phyloP scores from a whole-genome alignment of 2,329 filamentous ascomycete genomes.

The Fusarium coicis region DNA sequence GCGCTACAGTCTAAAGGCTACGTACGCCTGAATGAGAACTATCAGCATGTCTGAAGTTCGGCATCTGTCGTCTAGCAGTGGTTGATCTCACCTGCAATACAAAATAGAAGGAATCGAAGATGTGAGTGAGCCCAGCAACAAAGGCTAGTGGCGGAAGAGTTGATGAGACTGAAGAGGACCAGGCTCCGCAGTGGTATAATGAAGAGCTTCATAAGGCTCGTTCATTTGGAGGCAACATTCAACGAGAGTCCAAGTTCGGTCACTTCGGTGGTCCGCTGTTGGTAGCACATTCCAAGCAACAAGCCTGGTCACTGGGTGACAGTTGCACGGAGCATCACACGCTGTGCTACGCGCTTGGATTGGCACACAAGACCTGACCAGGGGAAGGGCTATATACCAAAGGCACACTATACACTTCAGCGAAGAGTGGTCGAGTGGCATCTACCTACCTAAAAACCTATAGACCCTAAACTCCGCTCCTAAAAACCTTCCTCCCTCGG shows the following conservation, averaged over 20 bases:
- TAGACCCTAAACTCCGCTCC: not conserved
- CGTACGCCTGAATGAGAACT: accelerated
- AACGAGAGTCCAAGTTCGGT: not conserved
- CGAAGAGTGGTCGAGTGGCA: slow-evolving; percentile 24
- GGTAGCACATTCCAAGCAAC: too few relatives aligned
- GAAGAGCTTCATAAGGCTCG: accelerated
- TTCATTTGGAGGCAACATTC: too few relatives aligned
- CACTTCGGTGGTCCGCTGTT: not conserved
- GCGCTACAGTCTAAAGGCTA: accelerated
- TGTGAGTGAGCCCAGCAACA: accelerated
- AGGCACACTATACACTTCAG: not conserved
- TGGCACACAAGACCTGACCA: too few relatives aligned
- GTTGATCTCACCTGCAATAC: not conserved
- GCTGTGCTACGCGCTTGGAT: too few relatives aligned
- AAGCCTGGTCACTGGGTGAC: not conserved
- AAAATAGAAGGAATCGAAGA: too few relatives aligned
- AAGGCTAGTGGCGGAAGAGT: not conserved
- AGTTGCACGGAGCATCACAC: not conserved
- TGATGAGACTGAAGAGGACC: not conserved
- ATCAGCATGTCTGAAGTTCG: accelerated
- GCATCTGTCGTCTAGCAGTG: accelerated
- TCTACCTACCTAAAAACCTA: slow-evolving; percentile 11
- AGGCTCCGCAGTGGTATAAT: accelerated
- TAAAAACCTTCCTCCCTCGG: not conserved
- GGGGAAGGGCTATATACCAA: not conserved